These are phyloP conservation scores for Polymyxa betae DNA, from an alignment of 208 protist genomes.

Conservation along the genomic window DNA sequence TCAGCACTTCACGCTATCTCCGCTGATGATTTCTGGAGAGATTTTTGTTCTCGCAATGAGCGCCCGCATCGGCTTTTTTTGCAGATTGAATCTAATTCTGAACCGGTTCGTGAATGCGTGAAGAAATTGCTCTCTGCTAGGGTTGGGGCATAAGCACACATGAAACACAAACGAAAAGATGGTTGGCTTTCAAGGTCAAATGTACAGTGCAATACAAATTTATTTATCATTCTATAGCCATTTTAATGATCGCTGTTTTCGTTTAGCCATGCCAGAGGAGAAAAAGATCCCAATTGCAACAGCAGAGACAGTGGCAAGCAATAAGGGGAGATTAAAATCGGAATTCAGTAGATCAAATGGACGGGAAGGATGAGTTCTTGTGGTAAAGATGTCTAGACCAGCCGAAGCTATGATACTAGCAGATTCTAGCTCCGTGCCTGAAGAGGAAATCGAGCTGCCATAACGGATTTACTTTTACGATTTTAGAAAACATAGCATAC, in stretches of 20 bases:
- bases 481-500: neutral
- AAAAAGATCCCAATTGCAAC: neutral
- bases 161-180: too few species aligned
- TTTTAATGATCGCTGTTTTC: neutral
- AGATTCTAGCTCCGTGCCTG: conserved; percentile 10
- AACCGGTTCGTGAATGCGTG: neutral
- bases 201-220: neutral
- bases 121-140: neutral
- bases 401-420: neutral
- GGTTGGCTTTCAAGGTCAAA: too few species aligned
- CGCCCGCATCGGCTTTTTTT: neutral
- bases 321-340: conserved; percentile 33
- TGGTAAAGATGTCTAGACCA: conserved; percentile 11
- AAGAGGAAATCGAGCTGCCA: neutral
- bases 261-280: neutral
- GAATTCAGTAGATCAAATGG: conserved; percentile 19
- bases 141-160: neutral
- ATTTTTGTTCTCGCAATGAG: neutral
- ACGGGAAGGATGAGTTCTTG: neutral
- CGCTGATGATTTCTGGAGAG: neutral
- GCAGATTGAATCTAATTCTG: neutral
- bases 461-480: neutral
- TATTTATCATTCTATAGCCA: neutral
- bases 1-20: neutral
- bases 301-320: neutral